A percentile compares a stretch with the other conserved stretches of the same genome.
Evolutionary conservation across 352 stramenopile genomes (phyloP).

Genomic region (Phytopythium boreale): DNA sequence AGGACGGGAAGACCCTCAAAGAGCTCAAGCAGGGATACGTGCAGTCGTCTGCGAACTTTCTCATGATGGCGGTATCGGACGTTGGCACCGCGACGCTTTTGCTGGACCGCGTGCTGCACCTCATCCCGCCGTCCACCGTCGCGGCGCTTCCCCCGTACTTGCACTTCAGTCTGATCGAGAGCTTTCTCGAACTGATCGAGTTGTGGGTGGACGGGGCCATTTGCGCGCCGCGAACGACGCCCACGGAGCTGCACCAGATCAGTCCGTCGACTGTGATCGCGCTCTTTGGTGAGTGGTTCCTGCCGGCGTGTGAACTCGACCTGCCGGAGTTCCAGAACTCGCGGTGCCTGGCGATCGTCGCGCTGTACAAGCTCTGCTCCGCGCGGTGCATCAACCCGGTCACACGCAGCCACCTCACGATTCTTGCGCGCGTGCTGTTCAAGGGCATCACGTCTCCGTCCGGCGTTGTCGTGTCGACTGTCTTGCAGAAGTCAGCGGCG

Average conservation of each 20-base stretch:
- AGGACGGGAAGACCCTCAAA: conserved; percentile 39
- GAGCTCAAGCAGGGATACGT: conserved; percentile 68
- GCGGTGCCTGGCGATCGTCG: conserved; percentile 72
- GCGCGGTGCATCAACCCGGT: conserved; percentile 61
- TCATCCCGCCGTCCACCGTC: conserved; percentile 71
- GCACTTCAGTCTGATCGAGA: conserved; percentile 72
- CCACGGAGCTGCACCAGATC: conserved; percentile 64
- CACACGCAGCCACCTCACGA: conserved; percentile 59
- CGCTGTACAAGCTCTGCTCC: conserved; percentile 74
- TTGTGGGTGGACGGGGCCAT: conserved; percentile 84
- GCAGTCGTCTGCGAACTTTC: conserved; percentile 64
- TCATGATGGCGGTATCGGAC: conserved; percentile 58
- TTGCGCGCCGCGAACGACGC: conserved; percentile 43
- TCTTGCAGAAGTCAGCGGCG: conserved; percentile 67
- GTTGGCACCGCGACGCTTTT: conserved; percentile 68
- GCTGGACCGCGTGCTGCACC: conserved; percentile 75
- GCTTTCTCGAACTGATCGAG: conserved; percentile 68
- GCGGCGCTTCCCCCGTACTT: conserved; percentile 57
- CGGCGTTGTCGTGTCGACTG: conserved; percentile 74
- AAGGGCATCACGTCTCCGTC: conserved; percentile 73
- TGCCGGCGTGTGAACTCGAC: conserved; percentile 79
- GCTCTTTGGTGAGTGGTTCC: conserved; percentile 86
- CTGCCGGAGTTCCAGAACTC: conserved; percentile 70
- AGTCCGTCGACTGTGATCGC: conserved; percentile 79
- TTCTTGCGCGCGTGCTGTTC: conserved; percentile 67